A percentile compares a stretch with the other conserved stretches of the same genome.
These are phyloP conservation scores for Monilinia polystroma DNA, from an alignment of 2,329 filamentous ascomycete species.

Conservation along the genomic window DNA sequence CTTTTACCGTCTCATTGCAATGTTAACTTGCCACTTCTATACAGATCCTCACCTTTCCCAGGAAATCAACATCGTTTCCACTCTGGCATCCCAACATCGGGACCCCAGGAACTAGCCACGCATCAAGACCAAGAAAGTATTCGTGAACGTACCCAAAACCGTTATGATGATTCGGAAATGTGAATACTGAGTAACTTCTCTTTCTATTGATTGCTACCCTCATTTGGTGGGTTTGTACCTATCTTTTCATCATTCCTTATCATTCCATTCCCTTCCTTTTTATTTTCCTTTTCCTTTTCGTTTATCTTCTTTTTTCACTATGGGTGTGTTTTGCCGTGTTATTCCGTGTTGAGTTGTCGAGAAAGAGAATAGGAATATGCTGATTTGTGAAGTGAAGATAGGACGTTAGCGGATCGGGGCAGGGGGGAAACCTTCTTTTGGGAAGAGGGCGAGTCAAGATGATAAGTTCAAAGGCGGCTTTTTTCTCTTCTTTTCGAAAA, in stretches of 20 bases:
- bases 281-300: background rate
- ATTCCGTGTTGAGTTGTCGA: background rate
- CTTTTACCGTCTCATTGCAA: background rate
- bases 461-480: background rate
- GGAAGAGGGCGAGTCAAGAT: conserved; percentile 3
- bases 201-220: background rate
- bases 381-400: conserved; percentile 2
- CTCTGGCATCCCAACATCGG: background rate
- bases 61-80: background rate
- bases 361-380: background rate
- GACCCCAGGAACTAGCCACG: conserved; percentile 8
- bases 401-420: background rate
- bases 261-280: background rate
- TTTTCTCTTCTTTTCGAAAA: background rate
- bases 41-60: background rate
- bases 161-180: conserved; percentile 18
- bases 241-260: background rate
- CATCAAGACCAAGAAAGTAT: background rate
- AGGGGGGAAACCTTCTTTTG: conserved; percentile 10
- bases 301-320: background rate
- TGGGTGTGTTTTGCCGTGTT: background rate
- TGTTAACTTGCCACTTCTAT: background rate
- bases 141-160: background rate
- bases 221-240: background rate
- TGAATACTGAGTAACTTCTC: conserved; percentile 19